Base-by-base conservation (phyloP, 345 rosid genomes). In the Luvunga scandens region DNA sequence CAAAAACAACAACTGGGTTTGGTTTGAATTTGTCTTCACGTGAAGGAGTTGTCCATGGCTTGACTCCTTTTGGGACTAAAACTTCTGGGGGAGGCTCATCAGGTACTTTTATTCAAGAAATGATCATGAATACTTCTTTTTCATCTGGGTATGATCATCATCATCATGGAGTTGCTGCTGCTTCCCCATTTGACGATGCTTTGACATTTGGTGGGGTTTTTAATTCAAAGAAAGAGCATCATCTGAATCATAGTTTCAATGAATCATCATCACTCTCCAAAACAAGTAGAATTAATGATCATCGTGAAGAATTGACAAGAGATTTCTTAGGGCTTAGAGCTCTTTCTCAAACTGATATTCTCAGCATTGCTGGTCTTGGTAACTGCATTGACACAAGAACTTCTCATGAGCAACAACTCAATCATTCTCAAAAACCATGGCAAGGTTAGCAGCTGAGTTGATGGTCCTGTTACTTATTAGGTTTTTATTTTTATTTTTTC, bases 311-410 rank as follows among this genome's bases (percentile, higher is more conserved):
- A 30, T 69, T 91, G 85, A 95, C 98, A 0, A 91, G 98, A 85
- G 98, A 95, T 81, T 95, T 95, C 90, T 87, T 93, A 85, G 97
- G 96, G 42, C 72, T 93, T 50, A 84, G 92, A 80, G 86, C 94
- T 5, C 83, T 91, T 39, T 90, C 95, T 61, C 94, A 88, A n/a
- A 87, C 84, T 78, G 95, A 91, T 80, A 88, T 95, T 76, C 79
- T 95, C 71, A 89, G 83, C 75, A 86, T 92, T 72, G 89, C 93
- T 31, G 94, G 91, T 45, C 86, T 93, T 42, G 91, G 88, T 9
- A 87, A 84, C 34, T 89, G 89, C 87, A 86, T 90, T 34, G 84
- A 87, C 76, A 56, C 81, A 78, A 45, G 50, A 45, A 24, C 66
- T 57, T 22, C 88, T 71, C 78, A 82, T 55, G 80, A 88, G 39